Conservation (phyloP, 2,329 filamentous ascomycete genomes). For the Teratosphaeria viscida region DNA sequence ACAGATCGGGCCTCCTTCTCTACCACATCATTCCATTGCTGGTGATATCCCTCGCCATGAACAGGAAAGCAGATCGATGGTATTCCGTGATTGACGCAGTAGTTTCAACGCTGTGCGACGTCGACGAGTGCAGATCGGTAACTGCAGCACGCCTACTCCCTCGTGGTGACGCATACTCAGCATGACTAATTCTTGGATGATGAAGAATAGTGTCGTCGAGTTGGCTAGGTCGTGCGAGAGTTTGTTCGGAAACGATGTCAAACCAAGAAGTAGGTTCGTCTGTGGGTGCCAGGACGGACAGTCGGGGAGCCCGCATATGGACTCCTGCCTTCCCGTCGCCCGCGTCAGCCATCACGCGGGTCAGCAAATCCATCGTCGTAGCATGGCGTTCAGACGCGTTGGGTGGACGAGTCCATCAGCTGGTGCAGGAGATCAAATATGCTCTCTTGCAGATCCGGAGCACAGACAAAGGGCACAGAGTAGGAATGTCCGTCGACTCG, state of each 20-base stretch:
- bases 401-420: not conserved
- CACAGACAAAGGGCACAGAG: not conserved
- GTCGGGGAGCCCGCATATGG: not conserved
- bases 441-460: not conserved
- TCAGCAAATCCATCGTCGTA: not conserved
- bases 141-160: not conserved
- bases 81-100: not conserved
- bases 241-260: not conserved
- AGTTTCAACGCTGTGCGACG: not conserved
- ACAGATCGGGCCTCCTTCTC: not conserved
- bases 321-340: not conserved
- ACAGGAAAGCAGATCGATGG: not conserved
- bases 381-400: not conserved
- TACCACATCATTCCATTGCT: not conserved
- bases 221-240: not conserved
- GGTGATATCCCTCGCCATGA: not conserved
- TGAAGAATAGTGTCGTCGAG: not conserved
- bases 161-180: not conserved
- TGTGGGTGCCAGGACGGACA: not conserved
- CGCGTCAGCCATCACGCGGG: not conserved
- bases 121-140: not conserved
- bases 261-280: not conserved
- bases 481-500: not conserved
- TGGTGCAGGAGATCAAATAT: not conserved
- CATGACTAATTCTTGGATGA: not conserved